Evolutionary conservation across 2,329 filamentous ascomycete species (phyloP), one percentile per base, ranked within the genome.

Genomic region (Paraphaeosphaeria minitans): DNA sequence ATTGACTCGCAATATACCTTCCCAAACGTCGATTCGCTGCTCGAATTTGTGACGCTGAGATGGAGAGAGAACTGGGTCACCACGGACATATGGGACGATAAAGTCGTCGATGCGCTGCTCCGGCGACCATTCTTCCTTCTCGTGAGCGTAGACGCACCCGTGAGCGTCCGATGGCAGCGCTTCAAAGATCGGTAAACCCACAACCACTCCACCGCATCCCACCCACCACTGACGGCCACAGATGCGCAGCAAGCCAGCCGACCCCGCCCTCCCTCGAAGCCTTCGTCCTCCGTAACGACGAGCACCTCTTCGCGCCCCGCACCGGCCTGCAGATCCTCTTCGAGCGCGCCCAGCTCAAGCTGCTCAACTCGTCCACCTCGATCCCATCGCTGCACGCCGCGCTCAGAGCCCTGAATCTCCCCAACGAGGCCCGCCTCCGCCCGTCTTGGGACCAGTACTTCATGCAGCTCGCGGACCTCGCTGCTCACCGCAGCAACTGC

Each of bases 371-470:
- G 2, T 90, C 91, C 0, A 83, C 86, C 16, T 89, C 89, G 27
- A 79, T 96, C 1, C 80, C 86, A 10, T 85, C 89, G 65, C 84
- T 98, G 6, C 88, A 92, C 75, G 81, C 84, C 3, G 89, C 90
- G 9, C 85, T 99, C 1, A 83, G 85, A 50, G 84, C 86, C 48
- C 84, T 97, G 8, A 86, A 96, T 74, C 85, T 99, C 27, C 84
- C 89, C 1, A 88, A 95, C 70, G 85, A 89, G 35, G 85, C 90
- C 67, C 89, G 95, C 1, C 83, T 99, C 37, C 87, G 95, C 1
- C 95, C 95, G 0, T 89, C 87, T 50, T 99, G 95, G 95, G 95
- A 99, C 78, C 89, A 91, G 70, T 99, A 99, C 80, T 99, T 99
- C 75, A 99, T 99, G 95, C 87, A 91, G 42, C 83, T 99, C n/a